Evolutionary conservation across 2,329 filamentous ascomycete genomes (phyloP), one percentile per base, ranked within the genome.

Genomic region (Chrysoporthe puriensis): DNA sequence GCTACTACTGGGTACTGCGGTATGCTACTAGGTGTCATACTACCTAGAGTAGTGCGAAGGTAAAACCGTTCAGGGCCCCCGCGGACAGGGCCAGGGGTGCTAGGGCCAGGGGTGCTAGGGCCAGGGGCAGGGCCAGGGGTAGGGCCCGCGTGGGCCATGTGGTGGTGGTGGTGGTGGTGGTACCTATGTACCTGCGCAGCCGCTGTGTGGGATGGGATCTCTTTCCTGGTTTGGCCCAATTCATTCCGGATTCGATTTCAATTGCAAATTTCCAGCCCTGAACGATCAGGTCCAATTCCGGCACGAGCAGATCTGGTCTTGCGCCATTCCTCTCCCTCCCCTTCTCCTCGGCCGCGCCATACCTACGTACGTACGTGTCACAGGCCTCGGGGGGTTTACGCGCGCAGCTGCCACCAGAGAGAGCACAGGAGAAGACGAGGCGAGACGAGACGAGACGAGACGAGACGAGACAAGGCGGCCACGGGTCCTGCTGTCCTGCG

Each of bases 181-280:
- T 26, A 26, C 26, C 26, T 26, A 26, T 26, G 26, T 26, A 26
- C 26, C 26, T 26, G 26, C 26, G 26, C 26, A 26, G 26, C 26
- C 26, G 48, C 48, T 21, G 26, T 52, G 48, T 52, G 21, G 48
- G 8, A 8, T 54, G 50, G 50, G 26, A 54, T 54, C 50, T 54
- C 50, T 26, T 54, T 54, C 50, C 50, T 26, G 26, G 50, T 54
- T 32, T 32, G 50, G 32, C 16, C 13, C 50, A 54, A 54, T 54
- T 54, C 50, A 14, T 14, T 54, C 50, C 50, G 21, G 32, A 54
- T 32, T 7, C 50, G 50, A 54, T 32, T 32, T 32, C 50, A 32
- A 34, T 54, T 54, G 50, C 21, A 32, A 54, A 54, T 54, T 34
- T 54, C 50, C 21, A 34, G 50, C 50, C 26, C 32, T 52, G 48